These are phyloP conservation scores for Ilyonectria destructans DNA, from an alignment of 2,329 filamentous ascomycete species.

Conservation along the genomic window DNA sequence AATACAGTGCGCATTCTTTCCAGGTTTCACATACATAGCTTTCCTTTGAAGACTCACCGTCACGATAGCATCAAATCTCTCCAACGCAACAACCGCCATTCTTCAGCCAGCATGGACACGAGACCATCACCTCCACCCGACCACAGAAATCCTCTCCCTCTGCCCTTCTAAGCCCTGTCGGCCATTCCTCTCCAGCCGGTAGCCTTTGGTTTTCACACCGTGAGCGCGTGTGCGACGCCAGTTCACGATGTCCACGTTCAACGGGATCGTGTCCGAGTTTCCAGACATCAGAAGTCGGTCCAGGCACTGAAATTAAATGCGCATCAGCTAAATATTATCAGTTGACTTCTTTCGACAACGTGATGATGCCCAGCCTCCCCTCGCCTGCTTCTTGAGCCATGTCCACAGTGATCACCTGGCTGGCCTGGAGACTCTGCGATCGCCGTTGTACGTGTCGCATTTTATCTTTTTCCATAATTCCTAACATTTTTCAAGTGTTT, in stretches of 20 bases:
- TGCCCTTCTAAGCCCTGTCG: neutral
- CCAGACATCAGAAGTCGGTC: constrained; percentile 78
- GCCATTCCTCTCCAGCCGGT: too few relatives aligned
- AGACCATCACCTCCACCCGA: neutral
- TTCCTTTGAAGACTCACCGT: neutral
- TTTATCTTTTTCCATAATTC: neutral
- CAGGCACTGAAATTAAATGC: neutral
- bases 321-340: constrained; percentile 51
- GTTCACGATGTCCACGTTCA: constrained; percentile 81
- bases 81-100: neutral
- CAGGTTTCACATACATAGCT: neutral
- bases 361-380: constrained; percentile 70
- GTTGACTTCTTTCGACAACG: constrained; percentile 86
- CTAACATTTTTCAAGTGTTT: constrained; percentile 68
- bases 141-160: neutral
- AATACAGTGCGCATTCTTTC: neutral
- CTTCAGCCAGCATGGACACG: neutral
- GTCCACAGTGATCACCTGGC: constrained; percentile 91
- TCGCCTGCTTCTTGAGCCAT: constrained; percentile 93
- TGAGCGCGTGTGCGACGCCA: neutral
- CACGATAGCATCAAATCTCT: neutral
- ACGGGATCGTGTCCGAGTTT: constrained; percentile 82
- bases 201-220: neutral
- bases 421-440: constrained; percentile 82
- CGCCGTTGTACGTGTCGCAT: constrained; percentile 74